A percentile compares a stretch with the other conserved stretches of the same genome.
Conservation (phyloP, 345 rosid species). For the Schrenkiella parvula region DNA sequence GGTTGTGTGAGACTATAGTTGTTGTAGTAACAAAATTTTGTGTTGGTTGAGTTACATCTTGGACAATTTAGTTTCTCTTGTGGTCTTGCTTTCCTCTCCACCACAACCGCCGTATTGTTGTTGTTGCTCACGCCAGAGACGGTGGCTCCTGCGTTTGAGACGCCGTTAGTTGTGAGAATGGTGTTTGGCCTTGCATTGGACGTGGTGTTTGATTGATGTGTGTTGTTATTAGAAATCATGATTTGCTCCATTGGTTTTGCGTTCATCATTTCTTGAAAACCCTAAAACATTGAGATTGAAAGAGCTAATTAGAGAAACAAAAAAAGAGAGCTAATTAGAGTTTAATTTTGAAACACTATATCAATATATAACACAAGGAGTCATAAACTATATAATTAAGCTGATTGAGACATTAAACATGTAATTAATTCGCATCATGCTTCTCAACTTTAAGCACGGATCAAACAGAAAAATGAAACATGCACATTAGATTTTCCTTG, state of each 20-base stretch:
- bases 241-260: constrained; percentile 37
- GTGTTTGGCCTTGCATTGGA: constrained; percentile 25
- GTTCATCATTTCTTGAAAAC: constrained; percentile 38
- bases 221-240: constrained; percentile 27
- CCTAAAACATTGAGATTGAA: constrained; percentile 6
- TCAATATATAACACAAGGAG: background rate
- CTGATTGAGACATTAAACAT: background rate
- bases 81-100: constrained; percentile 31
- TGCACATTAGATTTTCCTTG: background rate
- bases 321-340: background rate
- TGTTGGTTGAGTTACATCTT: constrained; percentile 80
- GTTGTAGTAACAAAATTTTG: constrained; percentile 92
- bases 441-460: background rate
- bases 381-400: background rate
- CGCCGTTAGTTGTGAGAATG: constrained; percentile 17
- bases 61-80: constrained; percentile 74
- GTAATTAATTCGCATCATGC: background rate
- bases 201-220: constrained; percentile 28
- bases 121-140: constrained; percentile 23
- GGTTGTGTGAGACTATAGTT: constrained; percentile 92
- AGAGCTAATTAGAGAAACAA: background rate
- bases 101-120: constrained; percentile 22
- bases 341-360: background rate
- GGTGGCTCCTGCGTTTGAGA: constrained; percentile 15
- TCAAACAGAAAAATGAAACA: constrained; percentile 2